Percentiles rank a stretch among this genome's conserved stretches.
Conservation (phyloP, 768 basidiomycete genomes). For the Boletus reticuloceps region DNA sequence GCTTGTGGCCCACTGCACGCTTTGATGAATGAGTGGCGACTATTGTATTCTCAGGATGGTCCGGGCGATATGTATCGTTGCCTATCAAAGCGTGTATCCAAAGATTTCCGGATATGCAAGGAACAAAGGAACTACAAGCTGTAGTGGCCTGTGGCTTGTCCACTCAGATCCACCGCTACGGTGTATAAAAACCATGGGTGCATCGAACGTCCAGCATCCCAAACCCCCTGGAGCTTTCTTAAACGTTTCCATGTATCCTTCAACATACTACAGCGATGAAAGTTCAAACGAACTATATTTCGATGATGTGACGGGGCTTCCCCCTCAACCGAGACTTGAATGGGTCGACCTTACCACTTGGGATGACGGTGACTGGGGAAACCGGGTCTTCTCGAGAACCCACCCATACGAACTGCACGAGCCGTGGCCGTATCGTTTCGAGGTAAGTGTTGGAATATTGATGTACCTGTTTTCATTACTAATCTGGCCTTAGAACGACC, state of each 20-base stretch:
- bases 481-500: conserved; percentile 35
- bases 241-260: conserved; percentile 1
- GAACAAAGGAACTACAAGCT: conserved; percentile 20
- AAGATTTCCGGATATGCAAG: conserved; percentile 4
- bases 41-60: conserved; percentile 6
- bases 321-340: neutral
- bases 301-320: neutral
- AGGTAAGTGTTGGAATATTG: conserved; percentile 19
- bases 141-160: conserved; percentile 13
- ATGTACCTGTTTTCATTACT: neutral
- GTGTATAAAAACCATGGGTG: conserved; percentile 12
- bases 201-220: neutral
- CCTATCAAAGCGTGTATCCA: conserved; percentile 9
- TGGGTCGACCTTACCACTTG: conserved; percentile 27
- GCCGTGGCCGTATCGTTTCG: conserved; percentile 51
- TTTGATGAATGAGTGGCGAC: neutral
- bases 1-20: neutral
- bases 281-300: neutral
- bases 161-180: conserved; percentile 2
- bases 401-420: conserved; percentile 47
- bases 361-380: conserved; percentile 24
- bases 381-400: conserved; percentile 17
- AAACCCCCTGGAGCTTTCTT: neutral
- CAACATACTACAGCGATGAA: neutral
- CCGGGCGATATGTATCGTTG: conserved; percentile 7